Evolutionary conservation across 2,329 filamentous ascomycete genomes (phyloP).

Genomic region (Stemphylium vesicarium): DNA sequence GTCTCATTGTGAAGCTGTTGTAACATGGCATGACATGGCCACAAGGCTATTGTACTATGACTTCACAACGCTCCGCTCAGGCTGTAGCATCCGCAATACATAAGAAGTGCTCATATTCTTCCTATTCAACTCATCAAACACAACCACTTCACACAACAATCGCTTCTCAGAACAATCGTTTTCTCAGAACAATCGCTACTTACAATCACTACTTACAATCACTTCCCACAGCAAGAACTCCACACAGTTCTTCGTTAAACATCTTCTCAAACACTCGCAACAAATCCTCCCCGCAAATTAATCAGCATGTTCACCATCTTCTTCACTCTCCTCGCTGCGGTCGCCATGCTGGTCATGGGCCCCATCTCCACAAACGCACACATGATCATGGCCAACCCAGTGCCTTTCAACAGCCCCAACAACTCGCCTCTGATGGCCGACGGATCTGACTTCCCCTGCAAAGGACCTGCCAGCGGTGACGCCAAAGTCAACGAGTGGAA

Average conservation of each 20-base stretch:
- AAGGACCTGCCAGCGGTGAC: constrained; percentile 56
- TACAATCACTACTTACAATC: neutral
- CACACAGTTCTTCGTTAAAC: too few species aligned
- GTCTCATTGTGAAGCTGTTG: constrained; percentile 31
- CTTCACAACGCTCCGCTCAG: constrained; percentile 11
- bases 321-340: constrained; percentile 18
- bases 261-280: constrained; percentile 1
- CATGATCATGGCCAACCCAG: constrained; percentile 73
- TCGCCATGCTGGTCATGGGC: constrained; percentile 53
- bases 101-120: constrained; percentile 15
- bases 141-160: constrained; percentile 11
- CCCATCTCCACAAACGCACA: constrained; percentile 68
- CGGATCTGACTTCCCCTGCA: constrained; percentile 83
- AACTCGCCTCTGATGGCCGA: constrained; percentile 67
- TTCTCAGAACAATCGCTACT: neutral
- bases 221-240: too few species aligned
- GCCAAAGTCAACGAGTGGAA: constrained; percentile 64
- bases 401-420: constrained; percentile 63
- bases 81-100: constrained; percentile 9
- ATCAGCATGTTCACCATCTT: constrained; percentile 15
- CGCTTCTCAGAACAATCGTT: constrained; percentile 2
- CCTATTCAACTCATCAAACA: constrained; percentile 16
- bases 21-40: constrained; percentile 2
- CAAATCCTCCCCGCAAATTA: constrained; percentile 9
- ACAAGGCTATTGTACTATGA: constrained; percentile 17